Evolutionary conservation across 177 flowering plant species (phyloP).

Genomic region (Vitis hybrid): DNA sequence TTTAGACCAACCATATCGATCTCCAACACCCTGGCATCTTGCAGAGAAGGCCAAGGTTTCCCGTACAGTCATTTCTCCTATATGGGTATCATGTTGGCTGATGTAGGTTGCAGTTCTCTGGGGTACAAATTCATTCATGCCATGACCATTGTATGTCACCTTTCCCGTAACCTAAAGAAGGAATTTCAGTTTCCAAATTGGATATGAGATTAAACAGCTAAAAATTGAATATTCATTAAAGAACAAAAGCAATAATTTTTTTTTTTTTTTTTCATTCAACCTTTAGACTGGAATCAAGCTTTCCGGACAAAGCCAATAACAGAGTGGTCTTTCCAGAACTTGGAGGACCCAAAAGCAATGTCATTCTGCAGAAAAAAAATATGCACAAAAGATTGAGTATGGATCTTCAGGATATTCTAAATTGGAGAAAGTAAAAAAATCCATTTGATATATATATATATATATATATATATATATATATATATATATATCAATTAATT

Average conservation of each 20-base stretch:
- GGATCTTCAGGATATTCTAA: no score
- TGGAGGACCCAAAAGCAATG: slow-evolving; percentile 56
- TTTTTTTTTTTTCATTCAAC: slow-evolving; percentile 13
- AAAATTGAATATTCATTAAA: no score
- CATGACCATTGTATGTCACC: slow-evolving; percentile 57
- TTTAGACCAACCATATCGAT: slow-evolving; percentile 34
- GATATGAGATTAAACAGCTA: neutral
- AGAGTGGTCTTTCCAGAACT: slow-evolving; percentile 57
- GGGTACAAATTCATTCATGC: slow-evolving; percentile 49
- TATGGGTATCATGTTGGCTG: slow-evolving; percentile 58
- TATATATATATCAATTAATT: no score
- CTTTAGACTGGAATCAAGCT: slow-evolving; percentile 34
- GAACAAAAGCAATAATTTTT: no score
- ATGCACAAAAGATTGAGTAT: neutral
- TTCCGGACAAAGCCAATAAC: slow-evolving; percentile 43
- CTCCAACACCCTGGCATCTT: slow-evolving; percentile 63
- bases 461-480: no score
- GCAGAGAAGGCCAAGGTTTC: slow-evolving; percentile 69
- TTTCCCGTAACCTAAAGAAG: slow-evolving; percentile 34
- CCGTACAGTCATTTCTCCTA: slow-evolving; percentile 56
- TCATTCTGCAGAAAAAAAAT: slow-evolving; percentile 29
- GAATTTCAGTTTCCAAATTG: neutral
- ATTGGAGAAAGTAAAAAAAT: no score
- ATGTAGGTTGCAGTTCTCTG: slow-evolving; percentile 61
- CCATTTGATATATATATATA: no score